phyloP scores from a whole-genome alignment of 495 filamentous ascomycete genomes.

The Lindgomyces ingoldianus region DNA sequence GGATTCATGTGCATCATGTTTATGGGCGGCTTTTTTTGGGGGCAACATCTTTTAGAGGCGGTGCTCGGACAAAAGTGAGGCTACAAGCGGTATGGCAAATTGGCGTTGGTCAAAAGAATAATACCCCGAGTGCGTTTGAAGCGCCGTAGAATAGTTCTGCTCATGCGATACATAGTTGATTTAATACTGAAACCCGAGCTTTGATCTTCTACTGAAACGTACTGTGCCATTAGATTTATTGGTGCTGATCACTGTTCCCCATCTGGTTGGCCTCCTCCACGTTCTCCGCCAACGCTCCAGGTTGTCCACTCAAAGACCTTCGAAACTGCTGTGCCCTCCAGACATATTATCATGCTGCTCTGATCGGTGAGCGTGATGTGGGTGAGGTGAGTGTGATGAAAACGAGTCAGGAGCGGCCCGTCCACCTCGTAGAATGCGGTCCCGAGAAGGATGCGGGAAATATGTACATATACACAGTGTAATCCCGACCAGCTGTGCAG shows the following conservation, averaged over 20 bases:
- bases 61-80: constrained; percentile 17
- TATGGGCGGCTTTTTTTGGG: constrained; percentile 26
- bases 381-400: neutral
- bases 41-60: constrained; percentile 7
- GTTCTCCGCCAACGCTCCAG: no score
- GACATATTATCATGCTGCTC: neutral
- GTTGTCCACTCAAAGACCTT: no score
- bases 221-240: no score
- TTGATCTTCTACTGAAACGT: neutral
- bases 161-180: constrained; percentile 18
- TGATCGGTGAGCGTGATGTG: neutral
- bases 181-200: neutral
- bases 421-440: no score
- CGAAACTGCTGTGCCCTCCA: no score
- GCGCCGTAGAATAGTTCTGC: constrained; percentile 13
- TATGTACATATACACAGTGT: no score
- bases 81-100: constrained; percentile 4
- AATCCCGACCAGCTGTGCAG: no score
- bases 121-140: constrained; percentile 16
- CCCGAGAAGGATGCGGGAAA: no score
- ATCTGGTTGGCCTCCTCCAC: no score
- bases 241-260: no score
- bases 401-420: neutral
- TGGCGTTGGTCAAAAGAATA: constrained; percentile 30
- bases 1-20: constrained; percentile 10